Evolutionary conservation across 345 rosid genomes (phyloP).

Genomic region (Eucalyptus tenuipes): DNA sequence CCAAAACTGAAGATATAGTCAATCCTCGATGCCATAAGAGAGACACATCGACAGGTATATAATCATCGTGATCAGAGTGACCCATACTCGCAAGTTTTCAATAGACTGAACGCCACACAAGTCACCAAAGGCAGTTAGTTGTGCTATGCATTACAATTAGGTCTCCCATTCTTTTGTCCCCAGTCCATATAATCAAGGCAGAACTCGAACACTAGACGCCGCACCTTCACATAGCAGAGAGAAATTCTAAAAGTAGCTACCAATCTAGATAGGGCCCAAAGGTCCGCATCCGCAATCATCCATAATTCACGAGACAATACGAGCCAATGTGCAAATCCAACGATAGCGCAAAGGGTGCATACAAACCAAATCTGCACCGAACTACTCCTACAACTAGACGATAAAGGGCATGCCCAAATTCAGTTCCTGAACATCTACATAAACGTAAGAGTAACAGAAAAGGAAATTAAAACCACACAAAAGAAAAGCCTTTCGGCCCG

Average conservation of each 20-base stretch:
- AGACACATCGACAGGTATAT: neutral
- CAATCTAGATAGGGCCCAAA: neutral
- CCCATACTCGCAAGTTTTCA: neutral
- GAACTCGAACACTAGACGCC: neutral
- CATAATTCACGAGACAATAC: neutral
- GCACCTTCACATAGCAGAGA: neutral
- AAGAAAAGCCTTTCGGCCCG: neutral
- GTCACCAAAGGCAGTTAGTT: neutral
- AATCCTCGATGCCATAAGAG: neutral
- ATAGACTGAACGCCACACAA: neutral
- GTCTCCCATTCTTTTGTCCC: neutral
- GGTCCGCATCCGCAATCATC: neutral
- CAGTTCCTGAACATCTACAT: neutral
- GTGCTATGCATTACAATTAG: neutral
- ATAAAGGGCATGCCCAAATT: neutral
- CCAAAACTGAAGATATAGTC: neutral
- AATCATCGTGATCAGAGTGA: neutral
- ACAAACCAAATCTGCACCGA: neutral
- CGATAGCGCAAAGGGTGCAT: neutral
- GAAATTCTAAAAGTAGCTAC: neutral
- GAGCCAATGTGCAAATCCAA: neutral
- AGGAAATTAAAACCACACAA: neutral
- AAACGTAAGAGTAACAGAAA: neutral
- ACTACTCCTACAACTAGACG: neutral
- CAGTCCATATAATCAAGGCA: neutral